Evolutionary conservation across 495 filamentous ascomycete genomes (phyloP), one percentile per base, ranked within the genome.

Genomic region (Penicillium angulare): DNA sequence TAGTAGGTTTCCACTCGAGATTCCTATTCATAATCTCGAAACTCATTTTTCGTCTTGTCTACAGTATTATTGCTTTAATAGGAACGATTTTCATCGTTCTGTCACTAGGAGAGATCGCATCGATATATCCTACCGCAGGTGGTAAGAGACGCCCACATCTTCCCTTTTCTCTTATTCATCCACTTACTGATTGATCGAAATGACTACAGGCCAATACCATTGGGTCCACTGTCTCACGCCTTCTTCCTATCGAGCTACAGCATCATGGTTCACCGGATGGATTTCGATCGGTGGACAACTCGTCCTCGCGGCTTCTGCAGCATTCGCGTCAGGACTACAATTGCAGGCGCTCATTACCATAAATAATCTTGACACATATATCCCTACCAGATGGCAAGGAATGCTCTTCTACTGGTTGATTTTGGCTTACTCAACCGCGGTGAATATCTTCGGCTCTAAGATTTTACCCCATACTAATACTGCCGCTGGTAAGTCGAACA

Each of bases 241-340:
- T 10, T 26, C 22, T 9, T 52, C 56, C 2, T 63, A 60, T 38
- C 53, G 32, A 27, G 34, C 50, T 8, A 60, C 57, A 4, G 56
- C 60, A 6, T 42, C 60, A 16, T 63, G 60, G 60, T 63, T 60
- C 24, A 63, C 57, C 2, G 60, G 57, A 1, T 63, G 60, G 57
- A 57, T 63, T 32, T 65, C 59, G 4, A 62, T 63, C 29, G 66
- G 66, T 20, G 64, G 66, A 15, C 62, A 65, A 26, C 50, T 67
- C 9, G 64, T 67, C 2, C 42, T 67, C 18, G 59, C 64, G 24
- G 59, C 64, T 2, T 66, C 66, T 13, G 66, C 64, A 6, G 60
- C 60, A 9, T 63, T 63, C 21, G 60, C 60, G 1, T 53, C 50
- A 4, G 60, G 60, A 0, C 45, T 63, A 21, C 57, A 63, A 22